Evolutionary conservation across 2,329 filamentous ascomycete species (phyloP), one percentile per base, ranked within the genome.

Genomic region (Colletotrichum cereale): DNA sequence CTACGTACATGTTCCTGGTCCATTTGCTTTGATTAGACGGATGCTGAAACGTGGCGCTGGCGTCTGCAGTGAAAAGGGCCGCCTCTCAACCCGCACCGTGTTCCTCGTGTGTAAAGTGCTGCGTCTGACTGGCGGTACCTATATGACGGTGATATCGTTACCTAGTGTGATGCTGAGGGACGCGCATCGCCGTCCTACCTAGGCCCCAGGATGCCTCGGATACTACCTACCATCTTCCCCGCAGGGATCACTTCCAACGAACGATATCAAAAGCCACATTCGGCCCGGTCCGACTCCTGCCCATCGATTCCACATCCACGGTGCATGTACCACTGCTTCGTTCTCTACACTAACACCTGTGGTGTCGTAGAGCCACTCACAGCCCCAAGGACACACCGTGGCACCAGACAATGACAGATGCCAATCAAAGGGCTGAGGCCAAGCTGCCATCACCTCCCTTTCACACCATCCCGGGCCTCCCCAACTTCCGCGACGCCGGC

Each of bases 401-500:
- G 31, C 16, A 36, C 21, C n/a, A 26, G 16, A 52, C 14, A 50
- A 62, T 62, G 60, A 62, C 60, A 38, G 34, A 40, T 18, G 10
- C 34, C 40, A 36, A 38, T 14, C 44, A 26, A 18, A 40, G 29
- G n/a, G n/a, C 40, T 31, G 16, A 36, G 24, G 50, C 21, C 29
- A 36, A 47, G 2, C 62, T 72, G 5, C 70, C 70, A n/a, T 50
- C 42, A 14, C 85, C 85, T 21, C 87, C 87, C 12, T 89, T 89
- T 75, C 75, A 86, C 68, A 67, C 77, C 64, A 82, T 92, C 42
- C 81, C 85, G 2, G 91, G 91, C 26, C 84, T 93, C 44, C 84
- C 84, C 73, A 94, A 94, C 81, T 90, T 94, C 78, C 87, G 92
- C 66, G 91, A 93, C 77, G 82, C 92, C 34, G 91, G 90, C 73